These are phyloP conservation scores for Mallotus repandus DNA, from an alignment of 441 rosid genomes.

Conservation along the genomic window DNA sequence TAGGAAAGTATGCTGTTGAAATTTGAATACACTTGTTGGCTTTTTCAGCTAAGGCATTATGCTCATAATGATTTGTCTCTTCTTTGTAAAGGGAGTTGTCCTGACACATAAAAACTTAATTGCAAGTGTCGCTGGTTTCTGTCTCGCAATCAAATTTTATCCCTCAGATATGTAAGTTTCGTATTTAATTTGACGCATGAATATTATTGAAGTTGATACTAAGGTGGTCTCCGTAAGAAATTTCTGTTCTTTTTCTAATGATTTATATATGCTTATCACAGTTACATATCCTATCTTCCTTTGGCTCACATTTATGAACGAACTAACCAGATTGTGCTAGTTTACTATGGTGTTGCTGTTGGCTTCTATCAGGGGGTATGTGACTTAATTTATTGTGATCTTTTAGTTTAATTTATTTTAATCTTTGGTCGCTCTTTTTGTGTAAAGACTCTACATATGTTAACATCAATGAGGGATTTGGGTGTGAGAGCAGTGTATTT, in stretches of 20 bases:
- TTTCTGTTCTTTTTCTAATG: slow-evolving; percentile 20
- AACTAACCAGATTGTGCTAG: slow-evolving; percentile 55
- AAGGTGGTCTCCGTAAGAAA: slow-evolving; percentile 11
- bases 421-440: not conserved
- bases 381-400: slow-evolving; percentile 14
- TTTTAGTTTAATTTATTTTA: not conserved
- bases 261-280: slow-evolving; percentile 32
- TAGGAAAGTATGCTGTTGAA: slow-evolving; percentile 26
- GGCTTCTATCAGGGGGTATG: slow-evolving; percentile 99
- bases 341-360: slow-evolving; percentile 73
- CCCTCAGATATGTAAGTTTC: slow-evolving; percentile 82
- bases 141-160: slow-evolving; percentile 41
- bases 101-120: slow-evolving; percentile 85
- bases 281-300: slow-evolving; percentile 96
- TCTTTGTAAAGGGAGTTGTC: slow-evolving; percentile 69
- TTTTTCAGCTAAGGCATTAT: slow-evolving; percentile 13
- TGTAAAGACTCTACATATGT: not conserved
- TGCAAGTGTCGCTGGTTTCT: slow-evolving; percentile 78
- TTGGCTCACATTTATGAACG: slow-evolving; percentile 98
- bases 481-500: not conserved
- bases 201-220: not conserved
- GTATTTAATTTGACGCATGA: slow-evolving; percentile 7
- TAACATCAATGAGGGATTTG: not conserved
- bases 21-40: slow-evolving; percentile 11
- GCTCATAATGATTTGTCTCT: slow-evolving; percentile 24